Conservation (phyloP, 1,284 basidiomycete species). For the Malassezia psittaci region DNA sequence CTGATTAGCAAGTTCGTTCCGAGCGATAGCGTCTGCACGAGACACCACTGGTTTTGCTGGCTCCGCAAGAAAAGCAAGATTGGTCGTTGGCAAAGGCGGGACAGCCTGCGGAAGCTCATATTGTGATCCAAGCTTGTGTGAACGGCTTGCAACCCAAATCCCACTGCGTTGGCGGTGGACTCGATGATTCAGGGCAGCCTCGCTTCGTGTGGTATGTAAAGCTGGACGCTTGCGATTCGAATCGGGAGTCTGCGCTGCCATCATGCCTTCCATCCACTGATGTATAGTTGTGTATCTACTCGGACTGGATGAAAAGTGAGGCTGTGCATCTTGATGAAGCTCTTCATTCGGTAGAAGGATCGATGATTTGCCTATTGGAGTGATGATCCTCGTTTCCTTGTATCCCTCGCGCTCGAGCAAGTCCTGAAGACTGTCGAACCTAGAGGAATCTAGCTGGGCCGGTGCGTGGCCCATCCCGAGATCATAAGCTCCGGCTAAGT, state of each 20-base stretch:
- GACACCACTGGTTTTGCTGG: conserved; percentile 14
- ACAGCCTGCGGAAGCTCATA: neutral
- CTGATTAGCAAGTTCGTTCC: neutral
- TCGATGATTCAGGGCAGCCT: neutral
- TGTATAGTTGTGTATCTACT: neutral
- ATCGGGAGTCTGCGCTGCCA: neutral
- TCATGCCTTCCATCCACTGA: conserved; percentile 11
- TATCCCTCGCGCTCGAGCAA: conserved; percentile 40
- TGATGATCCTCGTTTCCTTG: conserved; percentile 43
- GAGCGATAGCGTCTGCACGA: conserved; percentile 8
- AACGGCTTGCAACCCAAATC: conserved; percentile 15
- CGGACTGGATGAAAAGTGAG: neutral
- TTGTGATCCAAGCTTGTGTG: conserved; percentile 1
- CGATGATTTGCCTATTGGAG: conserved; percentile 18
- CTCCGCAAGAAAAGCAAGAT: conserved; percentile 1
- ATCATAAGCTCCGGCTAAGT: neutral
- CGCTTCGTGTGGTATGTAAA: neutral
- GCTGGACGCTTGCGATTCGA: neutral
- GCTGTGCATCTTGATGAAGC: neutral
- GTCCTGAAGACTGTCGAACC: conserved; percentile 40
- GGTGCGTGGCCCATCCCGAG: neutral
- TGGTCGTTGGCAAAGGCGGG: conserved; percentile 5
- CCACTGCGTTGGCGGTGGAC: conserved; percentile 4
- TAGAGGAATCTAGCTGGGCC: neutral
- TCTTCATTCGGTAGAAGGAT: neutral